Base-by-base conservation (phyloP, 202 grass and related monocot species). In the Carex arenaria region DNA sequence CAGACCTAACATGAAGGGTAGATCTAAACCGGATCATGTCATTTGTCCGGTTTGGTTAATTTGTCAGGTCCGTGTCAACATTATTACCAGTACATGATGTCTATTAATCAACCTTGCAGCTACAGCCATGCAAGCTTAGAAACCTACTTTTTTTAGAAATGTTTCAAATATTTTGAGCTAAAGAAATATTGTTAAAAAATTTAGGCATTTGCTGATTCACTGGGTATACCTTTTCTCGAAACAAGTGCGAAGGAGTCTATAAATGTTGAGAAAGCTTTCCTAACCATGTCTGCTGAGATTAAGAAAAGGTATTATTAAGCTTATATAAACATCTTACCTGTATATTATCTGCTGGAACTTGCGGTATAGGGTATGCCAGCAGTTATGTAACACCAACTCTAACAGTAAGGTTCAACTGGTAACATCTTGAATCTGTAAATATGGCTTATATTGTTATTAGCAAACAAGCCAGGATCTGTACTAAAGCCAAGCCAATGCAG, bases 191-290 rank as follows among this genome's bases (percentile, higher is more conserved):
- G 74, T 36, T 86, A 13, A 80, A 87, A 81, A 10, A 45, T 83
- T 11, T 86, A 98, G 96, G 93, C 81, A 87, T 95, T 98, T 77
- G 89, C 93, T 76, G 96, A 98, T 86, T 90, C 89, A 3, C 52
- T 98, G 19, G 93, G 93, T 68, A 93, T 98, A 85, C 79, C 88
- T 86, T 98, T 98, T 77, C 85, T 98, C 3, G 96, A 98, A 89
- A 98, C 96, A 52, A 95, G 96, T 89, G 93, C 96, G 78, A 98
- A 98, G 91, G 96, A 93, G n/a, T 85, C 96, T 42, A 90, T 93
- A 81, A 95, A 98, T 88, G 96, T 98, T 23, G 93, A 98, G 84
- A 82, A 93, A 87, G 96, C 96, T 89, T 98, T 98, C 72, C 85
- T 95, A 74, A 93, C 86, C 31, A 98, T 98, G 96, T 91, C 90